Percentiles rank a stretch among this genome's conserved stretches.
These are phyloP conservation scores for Sarocladium kiliense DNA, from an alignment of 2,329 filamentous ascomycete genomes.

Conservation along the genomic window DNA sequence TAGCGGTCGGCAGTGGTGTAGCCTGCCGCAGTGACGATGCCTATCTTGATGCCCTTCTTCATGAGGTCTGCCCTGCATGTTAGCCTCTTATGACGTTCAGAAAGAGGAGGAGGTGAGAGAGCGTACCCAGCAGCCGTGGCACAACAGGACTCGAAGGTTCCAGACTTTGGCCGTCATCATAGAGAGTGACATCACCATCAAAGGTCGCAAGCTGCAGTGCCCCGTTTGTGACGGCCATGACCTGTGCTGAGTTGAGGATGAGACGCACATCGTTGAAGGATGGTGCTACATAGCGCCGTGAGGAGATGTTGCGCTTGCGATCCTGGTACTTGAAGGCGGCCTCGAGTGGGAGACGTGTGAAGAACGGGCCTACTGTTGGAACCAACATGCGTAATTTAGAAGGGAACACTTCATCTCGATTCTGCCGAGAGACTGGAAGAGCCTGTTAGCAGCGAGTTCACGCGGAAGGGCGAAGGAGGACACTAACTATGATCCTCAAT, in stretches of 20 bases:
- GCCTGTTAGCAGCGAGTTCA: background rate
- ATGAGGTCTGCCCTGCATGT: conserved; percentile 54
- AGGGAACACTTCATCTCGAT: conserved; percentile 56
- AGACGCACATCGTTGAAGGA: conserved; percentile 96
- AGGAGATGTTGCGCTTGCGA: conserved; percentile 77
- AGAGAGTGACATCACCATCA: conserved; percentile 95
- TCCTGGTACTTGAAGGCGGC: conserved; percentile 93
- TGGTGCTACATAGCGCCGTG: conserved; percentile 85
- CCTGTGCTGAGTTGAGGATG: conserved; percentile 89
- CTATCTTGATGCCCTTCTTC: conserved; percentile 72
- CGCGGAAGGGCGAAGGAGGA: background rate
- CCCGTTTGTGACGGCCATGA: conserved; percentile 81
- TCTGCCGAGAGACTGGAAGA: conserved; percentile 63
- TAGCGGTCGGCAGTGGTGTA: conserved; percentile 87
- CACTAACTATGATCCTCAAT: conserved; percentile 81
- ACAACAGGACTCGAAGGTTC: conserved; percentile 75
- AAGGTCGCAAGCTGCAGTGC: conserved; percentile 85
- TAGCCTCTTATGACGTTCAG: background rate
- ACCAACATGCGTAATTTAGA: conserved; percentile 93
- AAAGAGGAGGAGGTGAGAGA: background rate
- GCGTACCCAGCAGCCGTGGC: conserved; percentile 45
- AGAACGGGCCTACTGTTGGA: conserved; percentile 87
- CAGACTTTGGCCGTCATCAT: conserved; percentile 81
- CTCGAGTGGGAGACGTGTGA: conserved; percentile 80
- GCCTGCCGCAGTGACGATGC: conserved; percentile 93